Percentiles rank a stretch among this genome's conserved stretches.
Conservation (phyloP, 2,329 filamentous ascomycete species). For the Aspergillus luchuensis region DNA sequence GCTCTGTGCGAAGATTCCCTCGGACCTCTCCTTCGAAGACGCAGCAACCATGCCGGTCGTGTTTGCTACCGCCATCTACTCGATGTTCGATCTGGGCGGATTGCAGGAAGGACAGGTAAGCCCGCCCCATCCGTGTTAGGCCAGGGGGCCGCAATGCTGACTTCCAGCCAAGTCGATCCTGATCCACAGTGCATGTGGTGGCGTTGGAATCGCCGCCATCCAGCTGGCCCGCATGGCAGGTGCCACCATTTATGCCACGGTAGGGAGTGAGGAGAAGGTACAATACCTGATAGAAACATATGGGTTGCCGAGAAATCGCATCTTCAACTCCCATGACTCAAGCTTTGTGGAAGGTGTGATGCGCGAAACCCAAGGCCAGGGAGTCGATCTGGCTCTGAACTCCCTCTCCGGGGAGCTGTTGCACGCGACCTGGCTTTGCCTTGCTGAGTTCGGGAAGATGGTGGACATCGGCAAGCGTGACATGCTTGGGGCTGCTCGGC, state of each 20-base stretch:
- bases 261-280: slow-evolving; percentile 21
- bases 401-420: slow-evolving; percentile 11
- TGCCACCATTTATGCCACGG: slow-evolving; percentile 19
- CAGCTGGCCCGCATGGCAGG: slow-evolving; percentile 9
- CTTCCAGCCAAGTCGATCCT: slow-evolving; percentile 8
- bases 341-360: slow-evolving; percentile 21
- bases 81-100: slow-evolving; percentile 9
- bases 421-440: slow-evolving; percentile 16
- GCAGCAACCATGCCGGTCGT: slow-evolving; percentile 8
- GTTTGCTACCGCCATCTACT: slow-evolving; percentile 14
- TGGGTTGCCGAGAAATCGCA: slow-evolving; percentile 20
- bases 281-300: slow-evolving; percentile 13
- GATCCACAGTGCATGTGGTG: slow-evolving; percentile 13
- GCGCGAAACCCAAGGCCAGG: slow-evolving; percentile 20
- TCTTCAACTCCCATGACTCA: slow-evolving; percentile 25
- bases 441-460: slow-evolving; percentile 25
- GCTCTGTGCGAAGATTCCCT: slow-evolving; percentile 11
- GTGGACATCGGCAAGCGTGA: slow-evolving; percentile 25
- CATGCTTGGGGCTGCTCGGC: slow-evolving; percentile 10
- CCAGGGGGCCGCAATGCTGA: no score
- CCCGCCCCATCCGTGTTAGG: no score
- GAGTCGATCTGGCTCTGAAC: slow-evolving; percentile 25
- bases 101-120: slow-evolving; percentile 12
- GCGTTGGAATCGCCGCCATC: slow-evolving; percentile 13
- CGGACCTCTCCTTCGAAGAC: slow-evolving; percentile 6